phyloP scores from a whole-genome alignment of 2,329 filamentous ascomycete genomes.

The Colletotrichum sp. region DNA sequence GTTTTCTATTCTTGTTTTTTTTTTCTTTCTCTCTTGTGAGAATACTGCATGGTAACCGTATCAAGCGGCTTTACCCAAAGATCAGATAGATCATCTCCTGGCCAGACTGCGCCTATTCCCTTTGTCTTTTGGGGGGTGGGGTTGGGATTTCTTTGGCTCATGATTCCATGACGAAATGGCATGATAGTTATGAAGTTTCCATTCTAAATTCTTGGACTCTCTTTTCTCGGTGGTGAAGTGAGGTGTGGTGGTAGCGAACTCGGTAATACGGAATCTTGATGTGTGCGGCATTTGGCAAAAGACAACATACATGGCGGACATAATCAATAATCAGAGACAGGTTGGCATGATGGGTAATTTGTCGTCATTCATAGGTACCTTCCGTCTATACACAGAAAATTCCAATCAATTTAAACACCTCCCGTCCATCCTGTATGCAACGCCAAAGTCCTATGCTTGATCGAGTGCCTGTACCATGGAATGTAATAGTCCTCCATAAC shows the following conservation, averaged over 20 bases:
- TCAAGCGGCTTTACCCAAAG: slow-evolving; percentile 1
- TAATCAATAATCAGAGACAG: not conserved
- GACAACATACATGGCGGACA: not conserved
- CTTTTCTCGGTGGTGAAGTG: not conserved
- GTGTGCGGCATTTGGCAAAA: not conserved
- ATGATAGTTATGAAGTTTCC: slow-evolving; percentile 24
- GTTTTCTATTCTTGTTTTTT: not conserved
- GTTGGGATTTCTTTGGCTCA: slow-evolving; percentile 22
- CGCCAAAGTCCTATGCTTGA: not conserved
- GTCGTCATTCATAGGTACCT: not conserved
- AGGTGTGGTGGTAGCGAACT: not conserved
- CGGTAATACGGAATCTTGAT: not conserved
- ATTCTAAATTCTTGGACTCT: not conserved
- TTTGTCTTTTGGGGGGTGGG: slow-evolving; percentile 6
- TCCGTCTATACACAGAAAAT: not conserved
- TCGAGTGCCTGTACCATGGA: not conserved
- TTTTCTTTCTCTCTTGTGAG: not conserved
- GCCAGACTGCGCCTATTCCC: slow-evolving; percentile 21
- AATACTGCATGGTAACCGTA: slow-evolving; percentile 17
- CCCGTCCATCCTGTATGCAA: not conserved
- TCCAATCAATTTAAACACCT: not conserved
- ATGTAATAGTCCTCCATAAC: not conserved
- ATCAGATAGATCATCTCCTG: slow-evolving; percentile 24
- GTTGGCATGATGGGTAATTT: not conserved
- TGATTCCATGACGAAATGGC: slow-evolving; percentile 26